Evolutionary conservation across 2,329 filamentous ascomycete genomes (phyloP).

Genomic region (Anisogramma anomala): DNA sequence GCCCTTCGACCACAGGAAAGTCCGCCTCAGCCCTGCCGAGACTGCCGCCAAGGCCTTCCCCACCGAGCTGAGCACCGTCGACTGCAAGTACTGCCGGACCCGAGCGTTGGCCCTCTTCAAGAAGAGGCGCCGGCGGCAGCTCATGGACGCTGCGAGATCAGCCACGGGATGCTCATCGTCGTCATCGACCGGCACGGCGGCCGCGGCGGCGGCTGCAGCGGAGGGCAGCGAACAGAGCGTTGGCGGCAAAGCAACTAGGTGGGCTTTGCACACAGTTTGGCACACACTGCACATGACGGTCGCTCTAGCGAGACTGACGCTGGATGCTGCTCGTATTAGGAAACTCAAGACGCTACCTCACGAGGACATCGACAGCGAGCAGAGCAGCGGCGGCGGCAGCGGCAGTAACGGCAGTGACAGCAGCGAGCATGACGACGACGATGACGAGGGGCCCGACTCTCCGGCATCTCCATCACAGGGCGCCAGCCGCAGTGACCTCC

Average conservation of each 20-base stretch:
- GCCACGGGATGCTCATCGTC: not conserved
- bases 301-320: slow-evolving; percentile 14
- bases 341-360: slow-evolving; percentile 12
- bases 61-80: slow-evolving; percentile 3
- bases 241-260: slow-evolving; percentile 11
- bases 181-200: not conserved
- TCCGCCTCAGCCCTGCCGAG: slow-evolving; percentile 5
- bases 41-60: slow-evolving; percentile 9
- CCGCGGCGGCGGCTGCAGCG: not conserved
- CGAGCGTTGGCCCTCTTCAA: slow-evolving; percentile 60
- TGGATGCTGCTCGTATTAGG: slow-evolving; percentile 15
- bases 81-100: slow-evolving; percentile 13
- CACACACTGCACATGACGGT: slow-evolving; percentile 10
- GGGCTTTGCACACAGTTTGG: slow-evolving; percentile 11
- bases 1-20: slow-evolving; percentile 11
- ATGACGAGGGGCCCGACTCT: slow-evolving; percentile 10
- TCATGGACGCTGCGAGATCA: slow-evolving; percentile 19
- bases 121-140: slow-evolving; percentile 48
- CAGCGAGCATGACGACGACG: not conserved
- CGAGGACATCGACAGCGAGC: slow-evolving; percentile 3
- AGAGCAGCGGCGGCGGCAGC: not conserved
- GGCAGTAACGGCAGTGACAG: not conserved
- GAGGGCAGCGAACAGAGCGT: slow-evolving; percentile 2
- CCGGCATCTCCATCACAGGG: slow-evolving; percentile 5
- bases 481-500: slow-evolving; percentile 3